Base-by-base conservation (phyloP, 805 yeast species). In the Wickerhamomyces queroliae region DNA sequence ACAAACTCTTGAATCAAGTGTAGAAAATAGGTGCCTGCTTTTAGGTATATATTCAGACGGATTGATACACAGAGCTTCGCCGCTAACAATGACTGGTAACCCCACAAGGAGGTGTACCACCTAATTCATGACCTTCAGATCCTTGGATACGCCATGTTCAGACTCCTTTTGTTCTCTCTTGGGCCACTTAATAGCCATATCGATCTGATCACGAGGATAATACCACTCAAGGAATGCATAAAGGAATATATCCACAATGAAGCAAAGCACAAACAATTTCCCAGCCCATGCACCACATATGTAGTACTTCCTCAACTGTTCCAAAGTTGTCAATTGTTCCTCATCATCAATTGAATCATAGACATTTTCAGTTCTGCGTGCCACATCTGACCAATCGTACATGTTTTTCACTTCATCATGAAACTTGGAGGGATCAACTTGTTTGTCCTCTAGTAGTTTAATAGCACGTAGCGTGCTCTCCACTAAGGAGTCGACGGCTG, bases 301-400 rank as follows among this genome's bases (percentile, higher is more conserved):
- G 55, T 84, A 82, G 50, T 80, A 80, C 39, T 78, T 74, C 43
- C 69, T 70, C 26, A 91, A 60, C 49, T 91, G 70, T 22, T 68
- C 70, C 7, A 81, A 48, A 44, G 86, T 63, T 1, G 53, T 45
- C 30, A 42, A 29, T 21, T 44, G 46, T 15, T 64, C 61, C 1
- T 54, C 46, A 8, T 67, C 55, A 33, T 70, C 67, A 15, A 70
- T 64, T 6, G 74, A 62, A 35, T 78, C 67, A 61, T 93, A 93
- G 4, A 93, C 96, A 15, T 63, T 65, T 50, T 87, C 95, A 0
- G 99, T 93, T 34, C 99, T 66, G 35, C 63, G 63, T 0, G 99
- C 98, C 17, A 93, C 84, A 53, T 90, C 84, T 40, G 66, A 67
- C 99, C 99, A 93, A 52, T 87, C 85, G 60, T 93, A 93, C 93